Percentiles rank a stretch among this genome's conserved stretches.
Evolutionary conservation across 2,329 filamentous ascomycete species (phyloP).

Genomic region (Ophiostoma sp.): DNA sequence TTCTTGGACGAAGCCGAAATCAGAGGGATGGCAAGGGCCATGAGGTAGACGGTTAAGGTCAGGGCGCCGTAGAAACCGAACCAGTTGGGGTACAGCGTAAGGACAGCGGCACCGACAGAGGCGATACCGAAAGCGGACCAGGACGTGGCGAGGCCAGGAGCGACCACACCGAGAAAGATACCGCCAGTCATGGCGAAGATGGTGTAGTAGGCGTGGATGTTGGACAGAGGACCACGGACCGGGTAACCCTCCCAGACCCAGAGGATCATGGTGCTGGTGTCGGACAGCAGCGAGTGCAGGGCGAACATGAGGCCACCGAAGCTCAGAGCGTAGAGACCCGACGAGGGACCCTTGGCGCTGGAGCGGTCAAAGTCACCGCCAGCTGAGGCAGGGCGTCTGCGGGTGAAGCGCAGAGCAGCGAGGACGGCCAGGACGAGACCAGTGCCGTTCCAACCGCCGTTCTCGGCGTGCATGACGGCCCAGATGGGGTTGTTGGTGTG

Average conservation of each 20-base stretch:
- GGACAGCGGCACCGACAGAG: slow-evolving; percentile 73
- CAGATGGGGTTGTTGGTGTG: slow-evolving; percentile 95
- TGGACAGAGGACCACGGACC: slow-evolving; percentile 80
- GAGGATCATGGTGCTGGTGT: slow-evolving; percentile 97
- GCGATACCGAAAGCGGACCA: slow-evolving; percentile 80
- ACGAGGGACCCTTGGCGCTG: not conserved
- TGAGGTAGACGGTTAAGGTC: slow-evolving; percentile 72
- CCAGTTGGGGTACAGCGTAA: slow-evolving; percentile 82
- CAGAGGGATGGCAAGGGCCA: slow-evolving; percentile 74
- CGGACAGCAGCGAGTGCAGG: slow-evolving; percentile 88
- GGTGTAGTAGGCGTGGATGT: slow-evolving; percentile 86
- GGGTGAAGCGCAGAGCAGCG: slow-evolving; percentile 73
- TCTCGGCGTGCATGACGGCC: slow-evolving; percentile 86
- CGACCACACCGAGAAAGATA: slow-evolving; percentile 71
- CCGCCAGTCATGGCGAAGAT: slow-evolving; percentile 84
- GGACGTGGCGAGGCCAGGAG: slow-evolving; percentile 68
- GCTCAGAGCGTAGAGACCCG: slow-evolving; percentile 67
- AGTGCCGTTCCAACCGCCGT: slow-evolving; percentile 88
- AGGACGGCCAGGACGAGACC: slow-evolving; percentile 75
- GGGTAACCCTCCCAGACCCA: slow-evolving; percentile 99
- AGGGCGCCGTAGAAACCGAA: slow-evolving; percentile 84
- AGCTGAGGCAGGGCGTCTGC: slow-evolving; percentile 55
- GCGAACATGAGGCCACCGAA: slow-evolving; percentile 83
- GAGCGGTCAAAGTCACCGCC: slow-evolving; percentile 37
- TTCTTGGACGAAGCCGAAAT: slow-evolving; percentile 75